These are phyloP conservation scores for Dalbergia oliveri DNA, from an alignment of 306 rosid genomes.

Conservation along the genomic window DNA sequence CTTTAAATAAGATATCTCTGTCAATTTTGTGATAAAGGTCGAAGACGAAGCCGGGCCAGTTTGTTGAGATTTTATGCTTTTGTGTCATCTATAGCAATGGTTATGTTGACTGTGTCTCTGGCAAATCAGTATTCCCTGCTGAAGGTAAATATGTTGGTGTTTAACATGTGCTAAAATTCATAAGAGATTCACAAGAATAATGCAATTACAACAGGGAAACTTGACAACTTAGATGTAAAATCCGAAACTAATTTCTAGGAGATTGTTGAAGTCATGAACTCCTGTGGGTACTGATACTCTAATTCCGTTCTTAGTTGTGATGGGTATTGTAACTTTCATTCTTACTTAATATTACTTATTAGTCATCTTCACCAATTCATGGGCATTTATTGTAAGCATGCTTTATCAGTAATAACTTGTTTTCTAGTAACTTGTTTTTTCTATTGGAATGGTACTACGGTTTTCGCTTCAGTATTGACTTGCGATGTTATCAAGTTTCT, in stretches of 20 bases:
- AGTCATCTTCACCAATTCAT: constrained; percentile 16
- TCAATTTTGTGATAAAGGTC: constrained; percentile 62
- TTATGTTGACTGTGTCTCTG: constrained; percentile 56
- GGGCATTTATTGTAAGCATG: not conserved
- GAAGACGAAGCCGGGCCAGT: constrained; percentile 67
- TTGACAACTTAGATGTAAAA: not conserved
- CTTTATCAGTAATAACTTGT: not conserved
- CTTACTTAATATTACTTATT: not conserved
- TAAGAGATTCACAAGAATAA: constrained; percentile 8
- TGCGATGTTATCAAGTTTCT: not conserved
- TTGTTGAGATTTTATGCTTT: constrained; percentile 65
- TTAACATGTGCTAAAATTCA: not conserved
- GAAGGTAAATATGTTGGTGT: constrained; percentile 57
- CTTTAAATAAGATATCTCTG: not conserved
- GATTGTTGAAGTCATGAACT: constrained; percentile 11
- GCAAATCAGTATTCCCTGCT: constrained; percentile 54
- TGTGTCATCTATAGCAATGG: constrained; percentile 53
- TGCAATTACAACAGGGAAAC: not conserved
- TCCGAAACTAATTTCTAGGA: constrained; percentile 14
- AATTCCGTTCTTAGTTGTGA: not conserved
- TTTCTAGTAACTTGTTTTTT: not conserved
- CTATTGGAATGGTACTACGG: not conserved
- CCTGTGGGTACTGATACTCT: not conserved
- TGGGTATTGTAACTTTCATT: not conserved
- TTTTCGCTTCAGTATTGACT: not conserved